Conservation (phyloP, 1,139 yeast species). For the Candida frijolesensis region DNA sequence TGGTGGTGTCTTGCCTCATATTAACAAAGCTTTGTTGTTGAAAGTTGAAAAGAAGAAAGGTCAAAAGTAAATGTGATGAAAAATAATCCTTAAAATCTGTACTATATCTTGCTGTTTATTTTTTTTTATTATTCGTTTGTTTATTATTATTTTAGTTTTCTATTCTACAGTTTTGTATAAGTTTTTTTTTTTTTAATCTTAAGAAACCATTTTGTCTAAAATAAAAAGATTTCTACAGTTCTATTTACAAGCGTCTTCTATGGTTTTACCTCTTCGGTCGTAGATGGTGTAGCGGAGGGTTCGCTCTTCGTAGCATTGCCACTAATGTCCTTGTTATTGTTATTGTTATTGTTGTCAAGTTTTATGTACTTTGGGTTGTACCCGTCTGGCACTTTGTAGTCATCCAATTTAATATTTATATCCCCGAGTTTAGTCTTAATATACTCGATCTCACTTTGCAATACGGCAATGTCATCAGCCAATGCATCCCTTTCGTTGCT, state of each 20-base stretch:
- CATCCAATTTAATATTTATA: conserved; percentile 44
- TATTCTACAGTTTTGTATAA: conserved; percentile 2
- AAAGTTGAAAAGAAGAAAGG: conserved; percentile 86
- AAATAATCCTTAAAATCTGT: neutral
- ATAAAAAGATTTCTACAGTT: neutral
- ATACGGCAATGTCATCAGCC: conserved; percentile 65
- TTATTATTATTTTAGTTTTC: conserved; percentile 4
- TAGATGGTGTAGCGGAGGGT: neutral
- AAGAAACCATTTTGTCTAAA: conserved; percentile 1
- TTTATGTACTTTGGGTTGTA: conserved; percentile 47
- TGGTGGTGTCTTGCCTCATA: conserved; percentile 98
- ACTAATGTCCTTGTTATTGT: neutral
- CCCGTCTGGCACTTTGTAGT: conserved; percentile 49
- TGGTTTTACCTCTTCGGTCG: neutral
- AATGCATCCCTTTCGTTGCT: conserved; percentile 60
- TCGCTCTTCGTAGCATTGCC: too few relatives aligned
- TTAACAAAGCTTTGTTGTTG: conserved; percentile 88
- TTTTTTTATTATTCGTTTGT: conserved; percentile 8
- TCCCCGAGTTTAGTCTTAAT: conserved; percentile 31
- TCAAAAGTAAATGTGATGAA: conserved; percentile 30
- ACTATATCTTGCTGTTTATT: conserved; percentile 9
- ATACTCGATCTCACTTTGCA: conserved; percentile 72
- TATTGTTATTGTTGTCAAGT: conserved; percentile 13
- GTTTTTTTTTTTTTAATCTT: conserved; percentile 1
- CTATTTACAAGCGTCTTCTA: conserved; percentile 2